Percentiles rank a stretch among this genome's conserved stretches.
Conservation (phyloP, 805 yeast species). For the Priceomyces fermenticarens region DNA sequence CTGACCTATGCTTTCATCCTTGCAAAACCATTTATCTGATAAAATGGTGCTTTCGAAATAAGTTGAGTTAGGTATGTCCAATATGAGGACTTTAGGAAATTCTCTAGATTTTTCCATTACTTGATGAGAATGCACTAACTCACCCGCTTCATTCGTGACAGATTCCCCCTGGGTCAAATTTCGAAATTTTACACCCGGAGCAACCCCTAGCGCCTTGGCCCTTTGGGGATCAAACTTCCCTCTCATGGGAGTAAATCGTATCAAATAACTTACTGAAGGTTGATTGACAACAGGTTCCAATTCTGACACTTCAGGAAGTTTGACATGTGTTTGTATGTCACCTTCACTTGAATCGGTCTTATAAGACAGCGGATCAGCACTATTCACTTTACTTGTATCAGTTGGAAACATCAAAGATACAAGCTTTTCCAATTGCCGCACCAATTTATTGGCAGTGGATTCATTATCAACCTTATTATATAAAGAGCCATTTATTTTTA, state of each 20-base stretch:
- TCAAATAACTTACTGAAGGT: conserved; percentile 62
- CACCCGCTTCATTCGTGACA: conserved; percentile 59
- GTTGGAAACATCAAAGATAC: conserved; percentile 57
- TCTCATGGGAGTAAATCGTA: conserved; percentile 62
- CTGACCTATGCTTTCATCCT: conserved; percentile 24
- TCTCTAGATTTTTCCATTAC: conserved; percentile 63
- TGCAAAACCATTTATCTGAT: conserved; percentile 28
- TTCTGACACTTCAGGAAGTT: conserved; percentile 22
- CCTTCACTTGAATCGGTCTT: conserved; percentile 34
- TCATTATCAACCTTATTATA: background rate
- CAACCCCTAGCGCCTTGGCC: conserved; percentile 69
- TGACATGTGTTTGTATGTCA: conserved; percentile 38
- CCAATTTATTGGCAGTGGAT: conserved; percentile 4
- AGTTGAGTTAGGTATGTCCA: conserved; percentile 65
- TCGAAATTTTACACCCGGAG: conserved; percentile 58
- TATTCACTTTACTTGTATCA: conserved; percentile 39
- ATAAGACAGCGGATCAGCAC: conserved; percentile 35
- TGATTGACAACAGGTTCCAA: conserved; percentile 28
- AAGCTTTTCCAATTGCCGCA: conserved; percentile 30
- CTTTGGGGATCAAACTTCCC: conserved; percentile 71
- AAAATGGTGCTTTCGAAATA: conserved; percentile 37
- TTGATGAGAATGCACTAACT: conserved; percentile 58
- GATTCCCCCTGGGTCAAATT: conserved; percentile 57
- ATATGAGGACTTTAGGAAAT: conserved; percentile 59
- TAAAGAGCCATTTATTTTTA: conserved; percentile 19